Evolutionary conservation across 2,329 filamentous ascomycete genomes (phyloP).

Genomic region (Exserohilum turcica): DNA sequence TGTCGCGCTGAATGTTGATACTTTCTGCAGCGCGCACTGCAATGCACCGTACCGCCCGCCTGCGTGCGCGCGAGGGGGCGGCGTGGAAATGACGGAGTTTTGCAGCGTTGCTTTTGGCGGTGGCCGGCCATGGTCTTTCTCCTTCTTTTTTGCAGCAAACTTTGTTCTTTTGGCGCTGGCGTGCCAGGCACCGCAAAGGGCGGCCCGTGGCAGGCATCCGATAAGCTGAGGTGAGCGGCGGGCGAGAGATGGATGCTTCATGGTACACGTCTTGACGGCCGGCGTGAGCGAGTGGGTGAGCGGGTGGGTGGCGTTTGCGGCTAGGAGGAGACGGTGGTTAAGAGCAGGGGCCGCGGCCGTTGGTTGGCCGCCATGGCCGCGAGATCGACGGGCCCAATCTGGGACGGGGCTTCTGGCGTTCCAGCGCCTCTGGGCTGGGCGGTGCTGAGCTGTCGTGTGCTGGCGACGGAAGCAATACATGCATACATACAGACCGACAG

Average conservation of each 20-base stretch:
- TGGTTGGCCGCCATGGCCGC: constrained; percentile 6
- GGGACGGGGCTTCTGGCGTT: constrained; percentile 7
- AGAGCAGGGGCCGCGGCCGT: constrained; percentile 12
- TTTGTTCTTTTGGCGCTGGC: neutral
- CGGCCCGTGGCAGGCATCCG: constrained; percentile 5
- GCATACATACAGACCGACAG: no score
- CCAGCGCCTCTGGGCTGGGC: constrained; percentile 1
- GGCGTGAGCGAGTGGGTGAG: constrained; percentile 1
- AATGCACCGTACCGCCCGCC: constrained; percentile 19
- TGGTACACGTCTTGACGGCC: constrained; percentile 7
- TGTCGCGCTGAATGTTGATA: constrained; percentile 32
- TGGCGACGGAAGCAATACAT: neutral
- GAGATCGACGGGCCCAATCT: constrained; percentile 12
- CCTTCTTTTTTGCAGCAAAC: neutral
- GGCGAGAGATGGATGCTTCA: constrained; percentile 26
- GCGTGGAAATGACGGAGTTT: neutral
- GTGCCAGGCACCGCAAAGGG: neutral
- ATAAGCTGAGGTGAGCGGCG: constrained; percentile 14
- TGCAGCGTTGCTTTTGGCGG: neutral
- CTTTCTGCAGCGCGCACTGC: constrained; percentile 15
- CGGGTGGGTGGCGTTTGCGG: neutral
- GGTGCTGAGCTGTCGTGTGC: neutral
- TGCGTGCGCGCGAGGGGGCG: neutral
- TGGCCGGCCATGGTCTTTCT: neutral
- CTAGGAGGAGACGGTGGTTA: constrained; percentile 9